Base-by-base conservation (phyloP, 768 basidiomycete genomes). In the Astraeus odoratus region DNA sequence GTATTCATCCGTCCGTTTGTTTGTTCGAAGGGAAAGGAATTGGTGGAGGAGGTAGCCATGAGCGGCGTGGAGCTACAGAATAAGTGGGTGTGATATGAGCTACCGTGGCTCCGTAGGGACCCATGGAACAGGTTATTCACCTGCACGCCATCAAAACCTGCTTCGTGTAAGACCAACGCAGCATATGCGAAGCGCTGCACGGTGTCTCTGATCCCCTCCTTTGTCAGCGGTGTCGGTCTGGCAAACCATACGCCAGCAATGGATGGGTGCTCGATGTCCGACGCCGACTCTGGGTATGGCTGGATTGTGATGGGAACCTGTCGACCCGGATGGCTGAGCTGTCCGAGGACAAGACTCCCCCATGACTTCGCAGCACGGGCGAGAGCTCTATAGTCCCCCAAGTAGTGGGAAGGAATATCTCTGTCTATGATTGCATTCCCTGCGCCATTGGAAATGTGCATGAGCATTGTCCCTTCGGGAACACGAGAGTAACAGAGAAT, bases 111-210 rank as follows among this genome's bases (percentile, higher is more conserved):
- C 7, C 3, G n/a, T 23, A 10, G 36, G 23, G 12, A n/a, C 19
- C 15, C 12, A 29, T 8, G 22, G 19, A 20, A 13, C 9, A 5
- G n/a, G 10, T 16, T 22, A 30, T 38, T 23, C 49, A 73, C 63
- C 62, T 81, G 77, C 4, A 77, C 67, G 12, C 83, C 86, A 48
- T 87, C 84, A 50, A 86, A 86, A 0, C 80, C 83, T 22, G 83
- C 82, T 18, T 55, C 52, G 37, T 68, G 54, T 8, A 81, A 66
- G 9, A 78, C 78, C 22, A 64, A 64, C 3, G 83, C 80, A 1
- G 77, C 80, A 12, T 67, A 62, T 5, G 68, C 75, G 51, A 74
- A 84, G 9, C 73, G 60, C n/a, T 63, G 26, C 18, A 75, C 58
- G 46, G 76, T 75, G 44, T 79, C 73, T 33, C 64, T 53, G 39